Evolutionary conservation across 768 basidiomycete genomes (phyloP).

Genomic region (Mrakia blollopis): DNA sequence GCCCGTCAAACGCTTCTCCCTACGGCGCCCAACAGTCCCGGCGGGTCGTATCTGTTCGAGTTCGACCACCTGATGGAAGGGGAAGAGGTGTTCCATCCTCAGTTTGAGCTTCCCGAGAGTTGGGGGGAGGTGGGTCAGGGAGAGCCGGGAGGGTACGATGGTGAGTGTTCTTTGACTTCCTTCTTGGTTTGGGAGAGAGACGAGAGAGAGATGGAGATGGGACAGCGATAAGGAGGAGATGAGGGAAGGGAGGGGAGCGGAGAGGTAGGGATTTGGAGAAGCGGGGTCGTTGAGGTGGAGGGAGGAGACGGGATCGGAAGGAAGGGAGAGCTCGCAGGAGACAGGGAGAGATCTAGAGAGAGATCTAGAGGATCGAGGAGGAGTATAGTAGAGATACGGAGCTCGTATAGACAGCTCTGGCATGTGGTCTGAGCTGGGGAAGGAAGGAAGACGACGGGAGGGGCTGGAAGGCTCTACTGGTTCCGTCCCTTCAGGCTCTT

Average conservation of each 20-base stretch:
- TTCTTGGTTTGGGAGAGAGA: neutral
- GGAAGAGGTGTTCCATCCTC: neutral
- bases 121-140: neutral
- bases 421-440: no score
- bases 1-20: neutral
- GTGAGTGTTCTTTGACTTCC: neutral
- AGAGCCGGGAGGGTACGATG: slow-evolving; percentile 12
- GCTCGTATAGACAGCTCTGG: no score
- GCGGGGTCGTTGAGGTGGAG: neutral
- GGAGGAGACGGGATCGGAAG: neutral
- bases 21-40: neutral
- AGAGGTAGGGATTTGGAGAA: neutral
- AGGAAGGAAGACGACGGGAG: no score
- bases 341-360: no score
- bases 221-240: neutral
- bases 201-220: neutral
- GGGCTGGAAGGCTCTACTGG: no score
- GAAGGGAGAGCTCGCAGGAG: neutral
- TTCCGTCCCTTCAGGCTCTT: no score
- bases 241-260: neutral
- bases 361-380: no score
- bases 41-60: neutral
- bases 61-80: neutral
- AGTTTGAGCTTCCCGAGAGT: slow-evolving; percentile 12
- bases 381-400: no score